These are phyloP conservation scores for Xerophyta viscosa DNA, from an alignment of 106 monocot species.

Conservation along the genomic window DNA sequence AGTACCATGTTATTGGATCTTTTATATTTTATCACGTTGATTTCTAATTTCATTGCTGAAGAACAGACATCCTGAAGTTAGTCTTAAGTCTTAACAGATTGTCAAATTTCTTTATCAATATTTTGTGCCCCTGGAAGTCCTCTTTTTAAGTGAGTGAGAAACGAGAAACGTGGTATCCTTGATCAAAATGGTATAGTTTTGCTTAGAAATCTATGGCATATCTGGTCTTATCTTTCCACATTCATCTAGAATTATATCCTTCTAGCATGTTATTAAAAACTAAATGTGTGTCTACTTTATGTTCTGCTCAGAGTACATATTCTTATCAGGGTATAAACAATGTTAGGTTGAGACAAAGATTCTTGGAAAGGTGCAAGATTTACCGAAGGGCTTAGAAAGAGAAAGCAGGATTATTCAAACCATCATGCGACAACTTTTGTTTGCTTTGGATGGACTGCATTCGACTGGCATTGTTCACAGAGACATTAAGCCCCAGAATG, in stretches of 20 bases:
- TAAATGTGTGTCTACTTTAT: neutral
- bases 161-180: no score
- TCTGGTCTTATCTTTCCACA: no score
- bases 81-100: no score
- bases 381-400: conserved; percentile 66
- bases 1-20: no score
- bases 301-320: neutral
- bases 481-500: conserved; percentile 94
- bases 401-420: conserved; percentile 95
- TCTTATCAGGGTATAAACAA: neutral
- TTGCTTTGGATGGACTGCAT: conserved; percentile 91
- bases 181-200: no score
- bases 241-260: no score
- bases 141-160: no score
- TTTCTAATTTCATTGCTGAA: neutral
- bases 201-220: no score
- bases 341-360: conserved; percentile 91
- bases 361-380: conserved; percentile 68
- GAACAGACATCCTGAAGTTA: no score
- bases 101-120: no score
- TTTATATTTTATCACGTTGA: neutral
- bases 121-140: no score
- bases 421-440: conserved; percentile 88
- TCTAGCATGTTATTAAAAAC: no score
- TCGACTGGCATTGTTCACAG: conserved; percentile 94